Evolutionary conservation across 2,329 filamentous ascomycete genomes (phyloP), one percentile per base, ranked within the genome.

Genomic region (Chrysosporium queenslandicum): DNA sequence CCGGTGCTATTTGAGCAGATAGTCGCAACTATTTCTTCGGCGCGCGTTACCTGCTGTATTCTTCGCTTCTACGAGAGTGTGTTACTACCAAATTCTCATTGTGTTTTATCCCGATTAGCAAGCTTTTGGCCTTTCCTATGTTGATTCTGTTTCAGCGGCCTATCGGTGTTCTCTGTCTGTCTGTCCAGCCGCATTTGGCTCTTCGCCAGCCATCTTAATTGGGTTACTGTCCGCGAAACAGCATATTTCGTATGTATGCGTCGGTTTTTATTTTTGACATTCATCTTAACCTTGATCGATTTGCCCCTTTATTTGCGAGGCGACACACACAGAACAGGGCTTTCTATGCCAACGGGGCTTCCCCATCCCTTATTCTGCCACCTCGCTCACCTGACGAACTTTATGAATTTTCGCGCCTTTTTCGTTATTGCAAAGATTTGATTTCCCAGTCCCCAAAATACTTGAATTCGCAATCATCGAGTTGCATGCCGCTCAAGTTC

Each of bases 91-190:
- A 47, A 11, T 40, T 30, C n/a, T 23, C 12, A 6, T 5, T 39
- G 11, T 34, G 23, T 41, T 27, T 23, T 36, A 23, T 48, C 34
- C 14, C 16, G 21, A 36, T 46, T 29, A 34, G 25, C 30, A 41
- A 18, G 43, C 46, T 37, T 47, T 37, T 9, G 20, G 37, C 11
- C 8, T 51, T 50, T 29, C 34, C 36, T 48, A 18, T 34, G 14
- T 47, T 30, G 18, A 29, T 27, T 37, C 9, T 21, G 23, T 45
- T 21, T 3, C 20, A 18, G 40, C n/a, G 29, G 46, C 52, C 52
- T 27, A 16, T 50, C 46, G 52, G 52, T 30, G 34, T 53, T 45
- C 36, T 55, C 32, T 34, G 30, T 49, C 30, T 54, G 11, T 45
- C 27, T 49, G 30, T 37, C 32, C 20, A 46, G 30, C 45, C 37